Conservation (phyloP, 768 basidiomycete species). For the button mushroom (Agaricus bisporus) region DNA sequence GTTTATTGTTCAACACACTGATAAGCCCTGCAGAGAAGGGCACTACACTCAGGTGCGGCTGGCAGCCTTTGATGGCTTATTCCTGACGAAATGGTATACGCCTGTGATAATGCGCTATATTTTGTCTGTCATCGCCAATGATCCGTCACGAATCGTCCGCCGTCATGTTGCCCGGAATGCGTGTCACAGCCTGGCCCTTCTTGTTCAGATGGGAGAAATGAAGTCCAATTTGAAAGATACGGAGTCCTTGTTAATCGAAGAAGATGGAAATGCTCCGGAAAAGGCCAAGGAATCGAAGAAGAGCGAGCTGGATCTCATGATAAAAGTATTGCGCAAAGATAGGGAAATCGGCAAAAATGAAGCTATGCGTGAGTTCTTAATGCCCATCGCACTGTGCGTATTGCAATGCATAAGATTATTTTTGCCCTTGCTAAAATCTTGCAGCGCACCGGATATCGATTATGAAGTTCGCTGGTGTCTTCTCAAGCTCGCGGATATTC, state of each 20-base stretch:
- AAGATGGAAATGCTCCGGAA: constrained; percentile 70
- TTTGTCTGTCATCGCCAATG: constrained; percentile 79
- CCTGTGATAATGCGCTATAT: constrained; percentile 84
- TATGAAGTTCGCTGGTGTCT: constrained; percentile 89
- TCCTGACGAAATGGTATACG: constrained; percentile 85
- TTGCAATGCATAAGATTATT: background rate
- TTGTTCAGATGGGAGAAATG: constrained; percentile 90
- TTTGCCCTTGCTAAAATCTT: constrained; percentile 3
- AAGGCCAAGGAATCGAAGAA: constrained; percentile 72
- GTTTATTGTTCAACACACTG: constrained; percentile 4
- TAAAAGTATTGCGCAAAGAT: constrained; percentile 85
- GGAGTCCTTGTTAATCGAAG: constrained; percentile 78
- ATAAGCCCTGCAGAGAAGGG: constrained; percentile 62
- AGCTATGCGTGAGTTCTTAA: constrained; percentile 68
- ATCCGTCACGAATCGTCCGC: constrained; percentile 75
- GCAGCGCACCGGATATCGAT: constrained; percentile 70
- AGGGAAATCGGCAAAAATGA: constrained; percentile 80
- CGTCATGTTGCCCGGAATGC: constrained; percentile 84
- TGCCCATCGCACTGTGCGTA: constrained; percentile 74
- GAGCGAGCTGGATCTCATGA: constrained; percentile 77
- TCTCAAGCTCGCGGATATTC: constrained; percentile 85
- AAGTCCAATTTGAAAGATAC: constrained; percentile 67
- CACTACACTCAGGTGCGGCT: constrained; percentile 90
- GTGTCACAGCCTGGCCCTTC: constrained; percentile 79
- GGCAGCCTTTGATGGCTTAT: constrained; percentile 90